Base-by-base conservation (phyloP, 306 rosid species). In the Cucurbita maxima region DNA sequence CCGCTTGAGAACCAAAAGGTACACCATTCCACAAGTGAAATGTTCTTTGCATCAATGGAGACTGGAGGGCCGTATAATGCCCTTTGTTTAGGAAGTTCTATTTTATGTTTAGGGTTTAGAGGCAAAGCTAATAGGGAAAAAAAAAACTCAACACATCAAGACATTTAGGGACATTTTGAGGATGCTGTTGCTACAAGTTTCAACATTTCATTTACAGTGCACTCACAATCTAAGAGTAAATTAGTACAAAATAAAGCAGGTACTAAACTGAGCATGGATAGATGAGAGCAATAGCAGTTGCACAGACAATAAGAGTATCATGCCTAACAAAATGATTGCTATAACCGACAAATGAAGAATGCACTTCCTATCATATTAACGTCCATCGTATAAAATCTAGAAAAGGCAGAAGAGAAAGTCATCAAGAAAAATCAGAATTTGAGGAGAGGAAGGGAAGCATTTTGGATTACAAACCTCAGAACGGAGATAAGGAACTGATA, bases 401-500 rank as follows among this genome's bases (percentile, higher is more conserved):
- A 74, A 19, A 56, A 19, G 10, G 9, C 25, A 43, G 55, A 25
- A 25, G 25, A 25, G 25, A 25, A 73, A 38, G 44, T 73, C 56
- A 51, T 47, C 44, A 71, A 50, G n/a, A 71, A 71, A 71, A 36
- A 18, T 25, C 25, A 30, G 45, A 71, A 30, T 52, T 8, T 4
- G 3, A 13, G 19, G 34, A 2, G 34, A 48, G 9, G 47, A 47
- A 0, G 18, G 30, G 45, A 44, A 58, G 38, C 41, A 36, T 18
- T 12, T 11, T 48, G 75, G 76, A 25, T 11, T 14, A 75, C 91
- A 14, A 78, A 95, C 99, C 99, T 95, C 96, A 10, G 99, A 95
- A 7, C 97, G 96, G 68, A 95, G 97, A 85, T 95, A 95, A 16
- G 99, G 97, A 82, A 95, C 96, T 7, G 97, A 95, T 16, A 95